phyloP scores from a whole-genome alignment of 2,329 filamentous ascomycete genomes.

The Chalaropsis thielavioides region DNA sequence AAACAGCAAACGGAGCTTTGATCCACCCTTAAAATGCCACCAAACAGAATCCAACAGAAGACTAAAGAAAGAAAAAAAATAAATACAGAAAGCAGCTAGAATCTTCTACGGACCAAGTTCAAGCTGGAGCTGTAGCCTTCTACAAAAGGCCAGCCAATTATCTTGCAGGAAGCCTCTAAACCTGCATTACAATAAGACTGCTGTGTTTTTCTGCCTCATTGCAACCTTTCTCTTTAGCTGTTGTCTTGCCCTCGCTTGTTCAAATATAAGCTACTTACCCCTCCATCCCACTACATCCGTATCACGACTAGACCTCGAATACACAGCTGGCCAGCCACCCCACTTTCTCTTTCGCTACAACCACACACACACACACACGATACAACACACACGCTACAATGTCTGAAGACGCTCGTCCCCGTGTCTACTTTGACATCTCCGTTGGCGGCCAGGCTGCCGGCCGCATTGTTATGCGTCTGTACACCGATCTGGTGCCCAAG shows the following conservation, averaged over 20 bases:
- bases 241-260: no score
- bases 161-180: background rate
- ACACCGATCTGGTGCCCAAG: slow-evolving; percentile 66
- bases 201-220: no score
- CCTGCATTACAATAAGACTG: background rate
- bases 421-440: slow-evolving; percentile 86
- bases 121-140: background rate
- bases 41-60: slow-evolving; percentile 11
- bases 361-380: background rate
- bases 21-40: background rate
- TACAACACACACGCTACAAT: slow-evolving; percentile 23
- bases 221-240: no score
- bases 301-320: slow-evolving; percentile 6
- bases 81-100: slow-evolving; percentile 16
- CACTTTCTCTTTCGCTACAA: slow-evolving; percentile 9
- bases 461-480: slow-evolving; percentile 76
- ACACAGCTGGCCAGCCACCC: slow-evolving; percentile 12
- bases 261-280: background rate
- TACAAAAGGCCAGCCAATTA: background rate
- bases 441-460: slow-evolving; percentile 61
- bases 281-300: background rate
- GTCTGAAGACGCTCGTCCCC: slow-evolving; percentile 40
- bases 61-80: background rate
- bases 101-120: slow-evolving; percentile 11
- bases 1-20: background rate